These are phyloP conservation scores for Bonia amplexicaulis DNA, from an alignment of 176 grass and related monocot species.

Conservation along the genomic window DNA sequence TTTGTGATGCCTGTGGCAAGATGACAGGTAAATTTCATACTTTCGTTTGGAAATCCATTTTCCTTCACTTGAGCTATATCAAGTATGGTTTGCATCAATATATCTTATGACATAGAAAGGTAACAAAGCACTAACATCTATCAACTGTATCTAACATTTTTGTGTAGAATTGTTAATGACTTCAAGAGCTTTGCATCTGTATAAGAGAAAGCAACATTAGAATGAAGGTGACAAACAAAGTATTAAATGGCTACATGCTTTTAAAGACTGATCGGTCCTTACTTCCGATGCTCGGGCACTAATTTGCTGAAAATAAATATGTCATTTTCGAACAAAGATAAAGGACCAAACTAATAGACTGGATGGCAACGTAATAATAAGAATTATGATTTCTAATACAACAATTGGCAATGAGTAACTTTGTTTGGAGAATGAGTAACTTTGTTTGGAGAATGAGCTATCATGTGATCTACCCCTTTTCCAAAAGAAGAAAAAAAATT, in stretches of 20 bases:
- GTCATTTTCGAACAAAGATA: slow-evolving; percentile 11
- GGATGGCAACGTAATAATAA: not conserved
- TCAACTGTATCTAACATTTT: not conserved
- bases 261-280: not conserved
- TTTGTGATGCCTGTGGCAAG: not conserved
- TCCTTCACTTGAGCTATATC: not conserved
- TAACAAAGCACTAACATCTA: not conserved
- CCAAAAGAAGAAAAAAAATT: not conserved
- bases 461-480: not conserved
- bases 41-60: not conserved
- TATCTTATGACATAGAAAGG: not conserved
- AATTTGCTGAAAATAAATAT: slow-evolving; percentile 6
- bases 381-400: not conserved
- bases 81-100: not conserved
- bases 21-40: not conserved
- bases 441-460: slow-evolving; percentile 2
- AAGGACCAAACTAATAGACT: slow-evolving; percentile 18
- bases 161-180: not conserved
- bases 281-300: not conserved
- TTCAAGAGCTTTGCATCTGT: not conserved
- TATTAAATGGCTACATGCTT: not conserved
- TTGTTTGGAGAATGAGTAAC: slow-evolving; percentile 6
- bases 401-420: not conserved
- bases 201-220: not conserved
- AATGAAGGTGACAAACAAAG: not conserved